phyloP scores from a whole-genome alignment of 2,329 filamentous ascomycete species.

The Pyricularia sp. region DNA sequence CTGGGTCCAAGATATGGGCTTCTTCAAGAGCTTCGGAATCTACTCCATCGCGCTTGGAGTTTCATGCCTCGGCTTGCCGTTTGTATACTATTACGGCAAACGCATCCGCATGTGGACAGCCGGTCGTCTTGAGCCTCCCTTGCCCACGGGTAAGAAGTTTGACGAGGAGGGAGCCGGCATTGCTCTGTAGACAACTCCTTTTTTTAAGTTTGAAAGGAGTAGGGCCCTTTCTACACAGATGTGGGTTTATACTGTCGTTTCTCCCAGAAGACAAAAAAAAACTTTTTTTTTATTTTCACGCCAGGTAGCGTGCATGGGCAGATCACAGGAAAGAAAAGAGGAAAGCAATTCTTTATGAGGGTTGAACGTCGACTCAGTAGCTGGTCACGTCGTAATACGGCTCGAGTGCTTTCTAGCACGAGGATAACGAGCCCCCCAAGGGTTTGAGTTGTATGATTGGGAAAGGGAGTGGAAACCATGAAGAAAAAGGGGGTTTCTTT shows the following conservation, averaged over 20 bases:
- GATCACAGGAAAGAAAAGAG: too few relatives aligned
- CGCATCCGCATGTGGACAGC: slow-evolving; percentile 18
- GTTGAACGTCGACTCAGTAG: neutral
- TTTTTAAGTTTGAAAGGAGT: neutral
- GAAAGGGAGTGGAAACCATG: neutral
- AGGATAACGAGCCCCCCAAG: neutral
- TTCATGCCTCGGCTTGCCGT: slow-evolving; percentile 17
- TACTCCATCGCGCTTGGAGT: slow-evolving; percentile 22
- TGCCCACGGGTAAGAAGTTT: neutral
- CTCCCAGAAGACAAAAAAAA: too few relatives aligned
- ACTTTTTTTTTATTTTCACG: neutral
- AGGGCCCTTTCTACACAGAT: too few relatives aligned
- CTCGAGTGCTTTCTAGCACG: neutral
- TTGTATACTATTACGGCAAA: slow-evolving; percentile 18
- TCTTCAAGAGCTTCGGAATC: slow-evolving; percentile 18
- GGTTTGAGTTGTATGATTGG: neutral
- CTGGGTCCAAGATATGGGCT: slow-evolving; percentile 18
- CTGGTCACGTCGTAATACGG: neutral
- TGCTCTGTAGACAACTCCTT: neutral
- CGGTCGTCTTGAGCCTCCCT: slow-evolving; percentile 9
- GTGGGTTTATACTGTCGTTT: neutral
- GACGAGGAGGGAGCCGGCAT: neutral
- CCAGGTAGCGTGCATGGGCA: neutral
- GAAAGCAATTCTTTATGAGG: neutral
- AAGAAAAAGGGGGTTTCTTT: neutral